A percentile compares a stretch with the other conserved stretches of the same genome.
phyloP scores from a whole-genome alignment of 257 asterid species.

The Nyctanthes arbortristis region DNA sequence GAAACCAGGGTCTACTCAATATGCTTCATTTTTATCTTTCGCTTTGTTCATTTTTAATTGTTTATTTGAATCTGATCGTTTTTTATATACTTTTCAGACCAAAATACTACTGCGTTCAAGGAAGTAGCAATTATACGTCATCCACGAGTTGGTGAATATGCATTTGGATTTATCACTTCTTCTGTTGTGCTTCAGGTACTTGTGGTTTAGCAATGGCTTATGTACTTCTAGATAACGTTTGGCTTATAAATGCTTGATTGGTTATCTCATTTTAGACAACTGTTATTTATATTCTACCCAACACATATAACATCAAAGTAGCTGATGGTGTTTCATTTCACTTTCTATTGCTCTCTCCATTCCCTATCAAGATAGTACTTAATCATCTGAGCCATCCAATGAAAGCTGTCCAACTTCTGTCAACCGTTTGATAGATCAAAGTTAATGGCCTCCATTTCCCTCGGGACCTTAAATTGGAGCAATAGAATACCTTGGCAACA shows the following conservation, averaged over 20 bases:
- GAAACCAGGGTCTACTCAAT: not conserved
- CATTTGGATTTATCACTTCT: constrained; percentile 92
- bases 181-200: constrained; percentile 86
- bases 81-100: constrained; percentile 51
- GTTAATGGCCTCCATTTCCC: not conserved
- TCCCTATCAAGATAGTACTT: not conserved
- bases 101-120: constrained; percentile 83
- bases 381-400: not conserved
- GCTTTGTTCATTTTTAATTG: not conserved
- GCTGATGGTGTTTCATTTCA: not conserved
- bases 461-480: not conserved
- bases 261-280: not conserved
- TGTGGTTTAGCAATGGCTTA: constrained; percentile 11
- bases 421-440: not conserved
- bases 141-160: constrained; percentile 95
- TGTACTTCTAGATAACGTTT: constrained; percentile 1
- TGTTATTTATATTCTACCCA: not conserved
- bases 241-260: not conserved
- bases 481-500: not conserved
- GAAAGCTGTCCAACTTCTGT: not conserved
- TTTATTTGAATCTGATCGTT: constrained; percentile 17
- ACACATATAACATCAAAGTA: not conserved
- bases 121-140: constrained; percentile 89
- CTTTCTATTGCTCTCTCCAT: not conserved
- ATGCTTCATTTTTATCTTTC: not conserved